phyloP scores from a whole-genome alignment of 169 alveolate species.

The Fabrea salina region DNA sequence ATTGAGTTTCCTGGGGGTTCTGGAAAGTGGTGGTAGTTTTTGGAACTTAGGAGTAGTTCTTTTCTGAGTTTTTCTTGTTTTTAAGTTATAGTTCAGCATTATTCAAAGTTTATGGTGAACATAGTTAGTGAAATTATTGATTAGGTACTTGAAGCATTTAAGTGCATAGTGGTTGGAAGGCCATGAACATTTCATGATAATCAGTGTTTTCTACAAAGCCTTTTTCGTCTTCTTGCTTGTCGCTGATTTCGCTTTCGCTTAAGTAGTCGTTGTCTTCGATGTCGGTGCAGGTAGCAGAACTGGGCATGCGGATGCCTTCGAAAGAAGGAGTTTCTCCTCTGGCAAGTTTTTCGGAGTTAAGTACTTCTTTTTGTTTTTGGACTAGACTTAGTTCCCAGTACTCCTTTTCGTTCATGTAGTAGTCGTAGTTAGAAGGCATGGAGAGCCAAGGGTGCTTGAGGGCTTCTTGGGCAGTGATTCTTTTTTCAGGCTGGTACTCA shows the following conservation, averaged over 20 bases:
- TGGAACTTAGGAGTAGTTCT: no score
- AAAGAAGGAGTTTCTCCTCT: background rate
- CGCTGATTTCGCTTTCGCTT: background rate
- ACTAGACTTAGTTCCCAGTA: slow-evolving; percentile 27
- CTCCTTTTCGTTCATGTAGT: slow-evolving; percentile 52
- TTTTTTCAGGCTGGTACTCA: slow-evolving; percentile 84
- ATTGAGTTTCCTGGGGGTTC: no score
- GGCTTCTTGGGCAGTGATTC: slow-evolving; percentile 89
- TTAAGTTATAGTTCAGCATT: no score
- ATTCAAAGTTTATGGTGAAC: no score
- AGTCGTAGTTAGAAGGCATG: slow-evolving; percentile 35
- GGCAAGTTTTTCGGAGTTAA: background rate
- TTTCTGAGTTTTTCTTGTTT: no score
- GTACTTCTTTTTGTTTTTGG: background rate
- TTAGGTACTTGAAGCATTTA: no score
- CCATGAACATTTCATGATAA: no score
- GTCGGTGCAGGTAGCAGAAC: background rate
- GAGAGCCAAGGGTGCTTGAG: slow-evolving; percentile 90
- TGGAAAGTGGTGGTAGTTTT: no score
- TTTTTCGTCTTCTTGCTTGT: background rate
- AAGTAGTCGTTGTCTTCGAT: background rate
- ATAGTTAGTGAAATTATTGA: no score
- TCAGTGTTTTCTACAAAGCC: background rate
- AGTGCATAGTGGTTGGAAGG: no score
- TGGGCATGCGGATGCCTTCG: background rate